Evolutionary conservation across 495 filamentous ascomycete genomes (phyloP).

Genomic region (Chaetomium tenue): DNA sequence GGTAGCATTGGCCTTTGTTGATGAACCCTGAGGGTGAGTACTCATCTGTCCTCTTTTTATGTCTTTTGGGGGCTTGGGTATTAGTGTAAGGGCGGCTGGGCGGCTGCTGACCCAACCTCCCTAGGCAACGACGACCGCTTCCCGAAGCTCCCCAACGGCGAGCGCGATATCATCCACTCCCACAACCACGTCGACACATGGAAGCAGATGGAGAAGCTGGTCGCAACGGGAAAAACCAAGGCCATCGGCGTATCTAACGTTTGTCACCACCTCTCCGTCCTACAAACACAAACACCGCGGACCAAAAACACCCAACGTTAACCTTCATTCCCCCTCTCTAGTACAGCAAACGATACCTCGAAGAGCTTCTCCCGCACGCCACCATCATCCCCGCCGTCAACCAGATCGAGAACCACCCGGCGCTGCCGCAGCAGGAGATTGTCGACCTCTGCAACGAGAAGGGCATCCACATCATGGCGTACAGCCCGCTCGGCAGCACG

Average conservation of each 20-base stretch:
- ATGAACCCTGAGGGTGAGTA: slow-evolving; percentile 69
- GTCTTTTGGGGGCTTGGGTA: slow-evolving; percentile 11
- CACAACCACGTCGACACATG: slow-evolving; percentile 72
- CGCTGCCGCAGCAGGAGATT: slow-evolving; percentile 82
- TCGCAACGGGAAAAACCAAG: slow-evolving; percentile 64
- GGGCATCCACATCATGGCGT: slow-evolving; percentile 74
- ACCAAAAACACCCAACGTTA: not conserved
- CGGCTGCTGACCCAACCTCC: not conserved
- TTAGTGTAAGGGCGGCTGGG: no score
- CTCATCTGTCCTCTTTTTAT: not conserved
- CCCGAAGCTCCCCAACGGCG: slow-evolving; percentile 69
- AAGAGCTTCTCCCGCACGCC: slow-evolving; percentile 66
- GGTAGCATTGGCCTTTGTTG: slow-evolving; percentile 72
- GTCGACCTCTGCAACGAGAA: slow-evolving; percentile 70
- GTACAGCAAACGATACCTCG: slow-evolving; percentile 69
- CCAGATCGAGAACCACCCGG: slow-evolving; percentile 88
- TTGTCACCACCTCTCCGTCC: not conserved
- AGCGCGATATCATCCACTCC: slow-evolving; percentile 62
- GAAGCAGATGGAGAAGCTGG: slow-evolving; percentile 75
- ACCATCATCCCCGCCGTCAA: slow-evolving; percentile 75
- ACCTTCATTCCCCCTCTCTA: slow-evolving; percentile 9
- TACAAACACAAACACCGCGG: not conserved
- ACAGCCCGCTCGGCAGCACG: slow-evolving; percentile 74
- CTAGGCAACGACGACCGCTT: slow-evolving; percentile 71
- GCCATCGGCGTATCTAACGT: slow-evolving; percentile 79